phyloP scores from a whole-genome alignment of 495 filamentous ascomycete species.

The Neurospora africana region DNA sequence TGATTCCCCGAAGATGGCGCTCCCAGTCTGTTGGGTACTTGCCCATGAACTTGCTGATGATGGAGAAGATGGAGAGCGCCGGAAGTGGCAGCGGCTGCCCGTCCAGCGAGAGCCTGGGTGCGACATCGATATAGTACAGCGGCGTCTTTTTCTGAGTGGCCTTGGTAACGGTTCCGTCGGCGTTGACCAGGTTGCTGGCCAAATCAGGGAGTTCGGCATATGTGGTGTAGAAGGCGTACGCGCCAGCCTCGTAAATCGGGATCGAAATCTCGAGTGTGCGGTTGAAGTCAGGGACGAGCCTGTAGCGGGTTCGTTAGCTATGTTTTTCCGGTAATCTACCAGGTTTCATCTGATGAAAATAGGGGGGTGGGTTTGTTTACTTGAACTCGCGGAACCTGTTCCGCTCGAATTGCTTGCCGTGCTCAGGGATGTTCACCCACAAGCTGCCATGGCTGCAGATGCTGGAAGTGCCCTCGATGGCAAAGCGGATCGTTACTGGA shows the following conservation, averaged over 20 bases:
- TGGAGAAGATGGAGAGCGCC: slow-evolving; percentile 84
- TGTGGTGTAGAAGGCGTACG: slow-evolving; percentile 92
- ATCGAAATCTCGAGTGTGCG: slow-evolving; percentile 81
- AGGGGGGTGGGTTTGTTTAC: slow-evolving; percentile 34
- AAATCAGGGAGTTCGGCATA: slow-evolving; percentile 80
- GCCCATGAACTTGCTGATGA: slow-evolving; percentile 97
- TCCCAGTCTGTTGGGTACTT: slow-evolving; percentile 83
- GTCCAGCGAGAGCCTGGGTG: slow-evolving; percentile 66
- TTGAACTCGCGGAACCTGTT: slow-evolving; percentile 74
- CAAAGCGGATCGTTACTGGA: slow-evolving; percentile 73
- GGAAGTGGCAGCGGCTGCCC: slow-evolving; percentile 63
- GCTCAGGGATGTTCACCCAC: slow-evolving; percentile 87
- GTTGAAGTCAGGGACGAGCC: slow-evolving; percentile 86
- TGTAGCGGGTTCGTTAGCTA: slow-evolving; percentile 24
- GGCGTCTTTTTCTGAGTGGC: slow-evolving; percentile 52
- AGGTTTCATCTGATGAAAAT: not conserved
- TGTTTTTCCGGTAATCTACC: not conserved
- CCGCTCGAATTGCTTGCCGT: slow-evolving; percentile 62
- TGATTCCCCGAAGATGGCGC: slow-evolving; percentile 74
- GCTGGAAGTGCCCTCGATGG: slow-evolving; percentile 91
- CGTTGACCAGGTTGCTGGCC: slow-evolving; percentile 42
- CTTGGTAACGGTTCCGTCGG: slow-evolving; percentile 10
- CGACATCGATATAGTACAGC: slow-evolving; percentile 86
- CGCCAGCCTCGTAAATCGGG: slow-evolving; percentile 70
- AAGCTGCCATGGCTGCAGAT: slow-evolving; percentile 88